Percentiles rank a stretch among this genome's conserved stretches.
Evolutionary conservation across 2,329 filamentous ascomycete species (phyloP).

Genomic region (Chrysoporthe puriensis): DNA sequence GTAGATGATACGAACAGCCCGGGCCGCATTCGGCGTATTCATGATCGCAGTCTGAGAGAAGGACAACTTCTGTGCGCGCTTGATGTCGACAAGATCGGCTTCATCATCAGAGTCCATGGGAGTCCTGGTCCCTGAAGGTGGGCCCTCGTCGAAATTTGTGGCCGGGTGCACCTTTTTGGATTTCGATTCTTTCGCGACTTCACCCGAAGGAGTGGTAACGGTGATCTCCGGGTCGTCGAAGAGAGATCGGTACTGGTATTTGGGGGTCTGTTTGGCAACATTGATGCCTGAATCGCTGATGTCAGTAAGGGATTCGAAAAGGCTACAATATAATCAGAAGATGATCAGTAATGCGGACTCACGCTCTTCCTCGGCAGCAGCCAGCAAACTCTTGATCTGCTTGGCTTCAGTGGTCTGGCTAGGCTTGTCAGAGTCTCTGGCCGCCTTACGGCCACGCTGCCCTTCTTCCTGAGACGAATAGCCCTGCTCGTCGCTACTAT

Average conservation of each 20-base stretch:
- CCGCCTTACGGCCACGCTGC: constrained; percentile 61
- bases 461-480: constrained; percentile 69
- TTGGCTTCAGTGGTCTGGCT: constrained; percentile 35
- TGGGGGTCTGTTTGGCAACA: constrained; percentile 53
- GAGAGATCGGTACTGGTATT: constrained; percentile 64
- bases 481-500: constrained; percentile 68
- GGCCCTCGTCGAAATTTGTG: constrained; percentile 78
- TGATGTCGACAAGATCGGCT: constrained; percentile 81
- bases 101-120: constrained; percentile 84
- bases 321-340: neutral
- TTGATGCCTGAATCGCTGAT: constrained; percentile 48
- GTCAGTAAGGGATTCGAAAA: neutral
- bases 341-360: constrained; percentile 42
- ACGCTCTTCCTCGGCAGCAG: constrained; percentile 80
- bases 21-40: constrained; percentile 74
- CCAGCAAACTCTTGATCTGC: constrained; percentile 65
- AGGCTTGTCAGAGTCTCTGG: constrained; percentile 44
- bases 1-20: constrained; percentile 86
- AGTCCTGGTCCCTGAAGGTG: constrained; percentile 55
- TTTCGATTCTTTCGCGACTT: constrained; percentile 54
- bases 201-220: constrained; percentile 64
- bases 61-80: constrained; percentile 81
- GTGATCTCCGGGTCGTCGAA: constrained; percentile 69
- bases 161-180: constrained; percentile 74
- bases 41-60: constrained; percentile 81